Conservation (phyloP, 2,329 filamentous ascomycete genomes). For the Torrubiella hemipterigena region DNA sequence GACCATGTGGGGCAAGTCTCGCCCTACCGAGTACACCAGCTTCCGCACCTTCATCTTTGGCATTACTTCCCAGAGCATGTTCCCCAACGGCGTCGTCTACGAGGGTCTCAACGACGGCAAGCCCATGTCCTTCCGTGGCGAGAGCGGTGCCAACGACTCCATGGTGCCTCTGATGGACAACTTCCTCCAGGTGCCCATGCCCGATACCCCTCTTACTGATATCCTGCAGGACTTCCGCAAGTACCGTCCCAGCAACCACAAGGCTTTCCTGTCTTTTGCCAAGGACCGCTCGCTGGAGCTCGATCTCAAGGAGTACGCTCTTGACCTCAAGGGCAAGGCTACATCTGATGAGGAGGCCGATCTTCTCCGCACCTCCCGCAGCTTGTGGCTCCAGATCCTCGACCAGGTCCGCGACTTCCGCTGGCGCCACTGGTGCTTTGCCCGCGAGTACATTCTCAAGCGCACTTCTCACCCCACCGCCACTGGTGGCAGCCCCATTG, state of each 20-base stretch:
- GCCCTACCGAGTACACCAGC: conserved; percentile 70
- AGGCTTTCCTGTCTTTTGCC: conserved; percentile 70
- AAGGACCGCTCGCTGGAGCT: conserved; percentile 33
- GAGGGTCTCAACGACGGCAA: conserved; percentile 62
- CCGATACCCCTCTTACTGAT: conserved; percentile 73
- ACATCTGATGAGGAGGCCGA: conserved; percentile 19
- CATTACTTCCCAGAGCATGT: conserved; percentile 89
- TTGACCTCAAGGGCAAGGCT: conserved; percentile 18
- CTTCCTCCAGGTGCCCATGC: conserved; percentile 77
- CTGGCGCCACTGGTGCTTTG: conserved; percentile 80
- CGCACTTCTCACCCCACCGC: conserved; percentile 64
- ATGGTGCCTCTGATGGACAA: conserved; percentile 90
- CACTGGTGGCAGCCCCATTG: conserved; percentile 70
- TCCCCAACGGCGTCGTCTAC: conserved; percentile 82
- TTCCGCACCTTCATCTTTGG: conserved; percentile 98
- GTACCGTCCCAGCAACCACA: conserved; percentile 82
- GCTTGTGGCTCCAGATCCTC: conserved; percentile 52
- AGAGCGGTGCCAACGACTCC: conserved; percentile 87
- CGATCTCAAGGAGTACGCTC: conserved; percentile 46
- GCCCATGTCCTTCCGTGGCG: conserved; percentile 75
- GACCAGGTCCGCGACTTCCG: conserved; percentile 72
- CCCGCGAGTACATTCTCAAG: conserved; percentile 74
- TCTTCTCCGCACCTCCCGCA: conserved; percentile 40
- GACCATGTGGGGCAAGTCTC: conserved; percentile 82
- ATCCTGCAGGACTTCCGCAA: conserved; percentile 82